These are phyloP conservation scores for Tuber microsphaerosporum DNA, from an alignment of 495 filamentous ascomycete genomes.

Conservation along the genomic window DNA sequence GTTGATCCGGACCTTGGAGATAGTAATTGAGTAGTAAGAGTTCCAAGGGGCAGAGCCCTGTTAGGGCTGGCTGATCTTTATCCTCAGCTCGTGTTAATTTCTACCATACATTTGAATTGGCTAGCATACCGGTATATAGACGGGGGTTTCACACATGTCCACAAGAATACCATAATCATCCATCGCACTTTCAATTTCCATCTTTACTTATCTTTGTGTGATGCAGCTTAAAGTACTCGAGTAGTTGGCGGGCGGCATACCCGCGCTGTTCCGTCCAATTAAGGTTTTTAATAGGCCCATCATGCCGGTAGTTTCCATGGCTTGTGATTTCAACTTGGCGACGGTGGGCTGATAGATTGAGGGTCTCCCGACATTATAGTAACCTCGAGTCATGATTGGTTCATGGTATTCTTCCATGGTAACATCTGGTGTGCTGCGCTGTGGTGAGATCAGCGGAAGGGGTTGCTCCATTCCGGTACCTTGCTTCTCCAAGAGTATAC, in stretches of 20 bases:
- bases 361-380: background rate
- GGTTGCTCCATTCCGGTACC: no score
- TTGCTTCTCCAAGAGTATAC: background rate
- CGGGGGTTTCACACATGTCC: background rate
- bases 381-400: background rate
- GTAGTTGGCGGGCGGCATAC: background rate
- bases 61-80: background rate
- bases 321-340: background rate
- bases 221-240: background rate
- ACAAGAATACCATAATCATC: background rate
- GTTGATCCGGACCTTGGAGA: slow-evolving; percentile 57
- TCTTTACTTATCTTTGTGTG: background rate
- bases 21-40: slow-evolving; percentile 2
- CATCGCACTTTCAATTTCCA: background rate
- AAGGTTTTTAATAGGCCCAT: background rate
- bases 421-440: background rate
- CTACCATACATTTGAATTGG: background rate
- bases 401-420: background rate
- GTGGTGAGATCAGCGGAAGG: background rate
- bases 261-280: background rate
- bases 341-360: background rate
- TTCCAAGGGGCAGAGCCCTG: background rate
- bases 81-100: background rate
- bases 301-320: background rate
- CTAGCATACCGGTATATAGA: background rate